Evolutionary conservation across 2,329 filamentous ascomycete genomes (phyloP).

Genomic region (Diaporthe sp.): DNA sequence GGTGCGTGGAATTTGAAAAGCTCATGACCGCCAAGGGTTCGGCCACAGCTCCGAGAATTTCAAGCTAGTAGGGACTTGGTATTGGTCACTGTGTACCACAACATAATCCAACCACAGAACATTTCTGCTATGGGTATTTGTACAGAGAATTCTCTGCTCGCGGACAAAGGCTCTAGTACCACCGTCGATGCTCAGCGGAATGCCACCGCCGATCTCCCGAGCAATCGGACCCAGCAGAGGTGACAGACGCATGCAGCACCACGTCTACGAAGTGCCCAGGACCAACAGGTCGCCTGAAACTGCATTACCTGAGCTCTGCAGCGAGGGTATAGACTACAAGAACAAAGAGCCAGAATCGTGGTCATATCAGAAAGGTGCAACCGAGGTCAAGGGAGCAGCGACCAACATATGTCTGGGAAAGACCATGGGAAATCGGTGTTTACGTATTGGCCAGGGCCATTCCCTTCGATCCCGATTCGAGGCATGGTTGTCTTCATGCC

Average conservation of each 20-base stretch:
- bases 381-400: background rate
- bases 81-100: background rate
- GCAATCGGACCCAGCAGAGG: background rate
- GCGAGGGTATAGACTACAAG: background rate
- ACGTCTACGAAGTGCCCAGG: background rate
- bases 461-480: background rate
- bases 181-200: background rate
- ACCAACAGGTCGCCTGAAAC: background rate
- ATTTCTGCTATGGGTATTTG: background rate
- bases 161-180: background rate
- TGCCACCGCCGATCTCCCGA: background rate
- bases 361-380: background rate
- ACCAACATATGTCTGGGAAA: background rate
- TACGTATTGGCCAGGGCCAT: background rate
- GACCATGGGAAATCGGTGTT: background rate
- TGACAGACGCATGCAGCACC: background rate
- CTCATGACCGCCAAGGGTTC: background rate
- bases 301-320: background rate
- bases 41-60: background rate
- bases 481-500: background rate
- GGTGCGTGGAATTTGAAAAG: background rate
- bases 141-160: background rate
- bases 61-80: background rate
- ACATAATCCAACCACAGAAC: background rate
- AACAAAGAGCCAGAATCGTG: background rate